Base-by-base conservation (phyloP, 305 asterid genomes). In the Solanum hybrid region DNA sequence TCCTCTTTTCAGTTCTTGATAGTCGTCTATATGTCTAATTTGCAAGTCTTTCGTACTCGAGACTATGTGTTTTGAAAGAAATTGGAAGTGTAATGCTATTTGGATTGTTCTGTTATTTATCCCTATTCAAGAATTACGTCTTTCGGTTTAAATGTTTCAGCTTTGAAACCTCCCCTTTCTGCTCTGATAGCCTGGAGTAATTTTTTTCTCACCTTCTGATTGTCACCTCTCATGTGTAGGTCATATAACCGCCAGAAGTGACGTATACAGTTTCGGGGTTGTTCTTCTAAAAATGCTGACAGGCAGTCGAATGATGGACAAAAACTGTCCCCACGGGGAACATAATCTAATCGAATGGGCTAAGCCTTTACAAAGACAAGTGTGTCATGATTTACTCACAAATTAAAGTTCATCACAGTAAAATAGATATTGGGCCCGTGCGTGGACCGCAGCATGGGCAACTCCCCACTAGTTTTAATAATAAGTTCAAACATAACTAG, bases 331-430 rank as follows among this genome's bases (percentile, higher is more conserved):
- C 0, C 77, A 79, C 10, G 79, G 88, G 37, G 91, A 90, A 64
- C 88, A 90, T 19, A 89, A 88, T 14, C 89, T 90, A 22, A 79
- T 90, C 5, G 91, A 90, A 32, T 90, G 90, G 90, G 92, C 92
- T n/a, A 88, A 79, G 80, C 92, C 91, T 45, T 45, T 14, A 2
- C 60, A 45, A 14, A 45, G 7, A 42, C 56, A 42, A 13, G 60
- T 45, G 60, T 45, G 60, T 45, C 60, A 45, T 45, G 60, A 7
- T 45, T 42, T 42, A 13, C 3, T 45, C 60, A 45, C 60, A 14
- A 45, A 45, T 45, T 45, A 45, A 14, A 45, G 22, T 45, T 45
- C 60, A 45, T 14, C 60, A 45, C 60, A 45, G 60, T 45, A 45
- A 45, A 42, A 42, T 42, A 42, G 56, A 4, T 42, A 42, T 42